A percentile compares a stretch with the other conserved stretches of the same genome.
Conservation (phyloP, 371 early-diverging fungal species). For the Rhizomucor miehei region DNA sequence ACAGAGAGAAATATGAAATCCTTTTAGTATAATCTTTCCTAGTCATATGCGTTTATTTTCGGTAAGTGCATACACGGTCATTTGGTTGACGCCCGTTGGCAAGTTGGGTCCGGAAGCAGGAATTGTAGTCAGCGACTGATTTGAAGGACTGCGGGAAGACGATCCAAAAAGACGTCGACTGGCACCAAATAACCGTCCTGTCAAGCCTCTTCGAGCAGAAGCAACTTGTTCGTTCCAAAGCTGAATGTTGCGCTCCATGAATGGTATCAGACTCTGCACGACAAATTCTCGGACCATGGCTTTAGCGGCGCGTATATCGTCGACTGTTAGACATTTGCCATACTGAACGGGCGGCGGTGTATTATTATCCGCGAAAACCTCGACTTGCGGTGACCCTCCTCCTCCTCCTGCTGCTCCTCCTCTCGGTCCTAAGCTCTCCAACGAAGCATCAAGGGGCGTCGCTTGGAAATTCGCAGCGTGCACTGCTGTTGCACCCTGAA, state of each 20-base stretch:
- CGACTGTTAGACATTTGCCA: slow-evolving; percentile 53
- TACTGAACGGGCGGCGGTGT: slow-evolving; percentile 30
- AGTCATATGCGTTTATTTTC: too few relatives aligned
- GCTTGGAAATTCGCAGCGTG: slow-evolving; percentile 5
- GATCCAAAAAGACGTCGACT: slow-evolving; percentile 81
- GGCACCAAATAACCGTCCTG: slow-evolving; percentile 85
- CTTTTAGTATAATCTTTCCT: not conserved
- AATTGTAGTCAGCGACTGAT: slow-evolving; percentile 36
- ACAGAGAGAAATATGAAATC: slow-evolving; percentile 1
- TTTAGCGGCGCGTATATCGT: slow-evolving; percentile 54
- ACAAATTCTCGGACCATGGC: slow-evolving; percentile 63
- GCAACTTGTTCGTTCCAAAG: slow-evolving; percentile 93
- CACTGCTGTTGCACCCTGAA: not conserved
- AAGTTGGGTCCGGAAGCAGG: slow-evolving; percentile 35
- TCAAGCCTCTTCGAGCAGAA: slow-evolving; percentile 81
- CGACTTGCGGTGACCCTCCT: too few relatives aligned
- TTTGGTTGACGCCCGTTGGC: slow-evolving; percentile 30
- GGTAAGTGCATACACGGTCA: slow-evolving; percentile 37
- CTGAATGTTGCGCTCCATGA: slow-evolving; percentile 87
- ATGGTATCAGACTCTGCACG: slow-evolving; percentile 77
- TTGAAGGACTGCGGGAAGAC: slow-evolving; percentile 27
- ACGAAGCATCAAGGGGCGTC: slow-evolving; percentile 10
- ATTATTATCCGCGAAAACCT: too few relatives aligned
- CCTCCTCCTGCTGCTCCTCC: not conserved
- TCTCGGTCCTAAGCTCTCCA: slow-evolving; percentile 7